Base-by-base conservation (phyloP, 805 yeast genomes). In the Metschnikowia similis region DNA sequence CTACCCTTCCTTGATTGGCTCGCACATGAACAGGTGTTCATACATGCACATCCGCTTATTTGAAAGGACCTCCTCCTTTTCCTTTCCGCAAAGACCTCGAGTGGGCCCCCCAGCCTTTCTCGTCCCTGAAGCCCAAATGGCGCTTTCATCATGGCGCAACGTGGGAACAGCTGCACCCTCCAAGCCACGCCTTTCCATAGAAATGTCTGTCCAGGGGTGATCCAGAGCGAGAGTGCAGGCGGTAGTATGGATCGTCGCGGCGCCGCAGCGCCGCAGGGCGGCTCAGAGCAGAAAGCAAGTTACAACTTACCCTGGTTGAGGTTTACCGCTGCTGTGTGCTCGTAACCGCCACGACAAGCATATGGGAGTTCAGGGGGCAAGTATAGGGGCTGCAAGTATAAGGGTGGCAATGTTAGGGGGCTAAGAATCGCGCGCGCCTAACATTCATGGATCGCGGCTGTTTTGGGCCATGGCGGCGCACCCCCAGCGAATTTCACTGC, bases 21-120 rank as follows among this genome's bases (percentile, higher is more conserved):
- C 30, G 31, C 21, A 41, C 21, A 11, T 41, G 29, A 13, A 17
- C 45, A 41, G 26, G 30, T 41, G 37, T 21, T 41, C 21, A 13
- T 11, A 26, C 29, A 41, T 41, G 45, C 45, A 32, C 45, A 37
- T 21, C n/a, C 30, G 45, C 45, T 26, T 32, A 41, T 21, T 41
- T 41, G 17, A n/a, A 8, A 26, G 14, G 34, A 8, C 14, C 14
- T 14, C 26, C 34, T 28, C 26, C 32, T 28, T 10, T n/a, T 28
- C 27, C 41, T 26, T 30, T 26, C 39, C 28, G 11, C 28, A 11
- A 36, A 36, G 14, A 14, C n/a, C 21, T 21, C 21, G 4, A 21
- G 21, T 21, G 21, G 21, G 21, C 21, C 4, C 21, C 21, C 21
- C 21, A 1, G 5, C 21, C 11, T 26, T 8, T 16, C 16, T 16